phyloP scores from a whole-genome alignment of 192 early-diverging fungal species.

The Podila verticillata region DNA sequence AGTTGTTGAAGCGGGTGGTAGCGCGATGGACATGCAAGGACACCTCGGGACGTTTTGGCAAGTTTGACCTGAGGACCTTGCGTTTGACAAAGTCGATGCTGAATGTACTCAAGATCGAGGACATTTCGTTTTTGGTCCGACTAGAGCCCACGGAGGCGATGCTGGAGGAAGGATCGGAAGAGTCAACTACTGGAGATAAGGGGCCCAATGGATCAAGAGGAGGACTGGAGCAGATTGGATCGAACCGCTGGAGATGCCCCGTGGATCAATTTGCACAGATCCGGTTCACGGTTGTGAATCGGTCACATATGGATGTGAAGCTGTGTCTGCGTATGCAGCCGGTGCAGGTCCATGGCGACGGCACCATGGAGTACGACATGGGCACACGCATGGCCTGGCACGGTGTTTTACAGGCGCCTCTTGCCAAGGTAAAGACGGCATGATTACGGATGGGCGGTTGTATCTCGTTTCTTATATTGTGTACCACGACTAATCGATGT shows the following conservation, averaged over 20 bases:
- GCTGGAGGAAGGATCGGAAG: slow-evolving; percentile 8
- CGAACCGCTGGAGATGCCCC: slow-evolving; percentile 54
- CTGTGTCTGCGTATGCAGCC: slow-evolving; percentile 65
- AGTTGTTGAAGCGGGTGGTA: slow-evolving; percentile 62
- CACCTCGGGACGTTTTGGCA: slow-evolving; percentile 61
- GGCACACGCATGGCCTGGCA: slow-evolving; percentile 60
- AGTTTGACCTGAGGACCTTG: slow-evolving; percentile 63
- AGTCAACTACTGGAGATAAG: not conserved
- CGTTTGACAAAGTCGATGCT: slow-evolving; percentile 64
- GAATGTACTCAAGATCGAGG: slow-evolving; percentile 67
- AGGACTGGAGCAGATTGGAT: slow-evolving; percentile 49
- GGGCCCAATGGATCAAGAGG: not conserved
- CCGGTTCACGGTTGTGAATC: slow-evolving; percentile 56
- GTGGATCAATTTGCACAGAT: slow-evolving; percentile 59
- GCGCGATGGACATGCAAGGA: slow-evolving; percentile 59
- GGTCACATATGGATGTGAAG: slow-evolving; percentile 63
- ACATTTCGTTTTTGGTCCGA: slow-evolving; percentile 66
- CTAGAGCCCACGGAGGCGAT: slow-evolving; percentile 33
- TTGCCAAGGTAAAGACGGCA: slow-evolving; percentile 56
- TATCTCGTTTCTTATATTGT: slow-evolving; percentile 11
- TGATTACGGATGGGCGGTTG: not conserved
- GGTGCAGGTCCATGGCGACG: slow-evolving; percentile 61
- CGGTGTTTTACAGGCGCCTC: slow-evolving; percentile 60
- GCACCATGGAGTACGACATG: slow-evolving; percentile 64
- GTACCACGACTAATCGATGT: not conserved